A percentile compares a stretch with the other conserved stretches of the same genome.
These are phyloP conservation scores for Apophysomyces trapeziformis DNA, from an alignment of 371 early-diverging fungal species.

Conservation along the genomic window DNA sequence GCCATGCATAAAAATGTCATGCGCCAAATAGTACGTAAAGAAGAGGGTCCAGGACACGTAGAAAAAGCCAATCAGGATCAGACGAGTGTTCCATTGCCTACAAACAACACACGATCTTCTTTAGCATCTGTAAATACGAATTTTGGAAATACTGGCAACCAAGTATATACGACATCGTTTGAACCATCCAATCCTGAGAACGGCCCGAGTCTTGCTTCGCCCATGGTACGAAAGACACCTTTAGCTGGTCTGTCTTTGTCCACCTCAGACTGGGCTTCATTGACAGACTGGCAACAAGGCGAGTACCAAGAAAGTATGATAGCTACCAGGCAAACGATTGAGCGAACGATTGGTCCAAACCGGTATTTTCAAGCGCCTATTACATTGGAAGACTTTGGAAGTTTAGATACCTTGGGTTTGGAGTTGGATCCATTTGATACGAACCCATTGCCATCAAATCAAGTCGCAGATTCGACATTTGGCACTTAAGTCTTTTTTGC, in stretches of 20 bases:
- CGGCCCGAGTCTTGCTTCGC: not conserved
- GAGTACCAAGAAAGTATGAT: not conserved
- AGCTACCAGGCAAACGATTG: constrained; percentile 3
- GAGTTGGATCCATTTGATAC: not conserved
- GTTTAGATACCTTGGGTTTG: not conserved
- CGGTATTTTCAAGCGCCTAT: not conserved
- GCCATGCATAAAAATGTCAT: constrained; percentile 14
- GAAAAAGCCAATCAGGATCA: not conserved
- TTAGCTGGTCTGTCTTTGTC: not conserved
- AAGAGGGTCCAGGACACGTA: not conserved
- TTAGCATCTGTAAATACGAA: not conserved
- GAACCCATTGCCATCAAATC: not conserved
- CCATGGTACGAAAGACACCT: not conserved
- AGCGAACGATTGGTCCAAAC: not conserved
- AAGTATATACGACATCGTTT: not conserved
- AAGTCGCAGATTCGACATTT: not conserved
- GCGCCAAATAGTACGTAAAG: not conserved
- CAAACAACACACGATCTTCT: not conserved
- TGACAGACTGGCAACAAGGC: constrained; percentile 3
- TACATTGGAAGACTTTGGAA: not conserved
- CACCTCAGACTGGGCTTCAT: constrained; percentile 1
- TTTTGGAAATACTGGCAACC: not conserved
- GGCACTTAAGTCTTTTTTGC: not conserved
- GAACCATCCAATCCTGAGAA: not conserved
- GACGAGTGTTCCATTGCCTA: not conserved